phyloP scores from a whole-genome alignment of 73 alveolate genomes.

The Tetrahymena elliotti region DNA sequence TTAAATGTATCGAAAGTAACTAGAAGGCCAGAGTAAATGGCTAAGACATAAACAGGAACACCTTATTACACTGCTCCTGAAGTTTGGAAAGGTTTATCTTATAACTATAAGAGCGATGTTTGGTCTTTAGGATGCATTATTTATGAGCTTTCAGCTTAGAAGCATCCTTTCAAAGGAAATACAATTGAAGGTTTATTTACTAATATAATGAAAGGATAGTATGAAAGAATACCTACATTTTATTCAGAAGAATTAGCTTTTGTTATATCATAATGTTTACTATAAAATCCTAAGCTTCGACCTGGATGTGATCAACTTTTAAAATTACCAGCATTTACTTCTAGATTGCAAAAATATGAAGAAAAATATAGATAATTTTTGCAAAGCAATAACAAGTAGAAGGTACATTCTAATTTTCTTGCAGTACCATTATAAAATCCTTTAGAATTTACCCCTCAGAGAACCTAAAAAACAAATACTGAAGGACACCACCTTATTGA shows the following conservation, averaged over 20 bases:
- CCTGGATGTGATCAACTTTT: not conserved
- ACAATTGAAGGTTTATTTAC: not conserved
- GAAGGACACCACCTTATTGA: not conserved
- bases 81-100: slow-evolving; percentile 82
- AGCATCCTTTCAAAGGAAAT: slow-evolving; percentile 84
- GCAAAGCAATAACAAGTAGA: not conserved
- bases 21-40: slow-evolving; percentile 8
- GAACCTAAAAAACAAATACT: not conserved
- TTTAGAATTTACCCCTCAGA: not conserved
- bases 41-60: slow-evolving; percentile 69
- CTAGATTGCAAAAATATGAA: not conserved
- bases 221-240: not conserved
- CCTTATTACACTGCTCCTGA: slow-evolving; percentile 94
- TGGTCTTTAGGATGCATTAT: slow-evolving; percentile 93
- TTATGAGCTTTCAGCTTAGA: slow-evolving; percentile 79
- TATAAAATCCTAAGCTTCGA: not conserved
- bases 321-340: not conserved
- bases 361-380: not conserved
- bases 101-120: slow-evolving; percentile 85
- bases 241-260: not conserved
- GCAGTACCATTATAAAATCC: not conserved
- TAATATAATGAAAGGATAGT: not conserved
- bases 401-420: not conserved
- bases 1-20: slow-evolving; percentile 88
- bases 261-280: not conserved